Evolutionary conservation across 1,284 basidiomycete species (phyloP), one percentile per base, ranked within the genome.

Genomic region (Puccinia polysora): DNA sequence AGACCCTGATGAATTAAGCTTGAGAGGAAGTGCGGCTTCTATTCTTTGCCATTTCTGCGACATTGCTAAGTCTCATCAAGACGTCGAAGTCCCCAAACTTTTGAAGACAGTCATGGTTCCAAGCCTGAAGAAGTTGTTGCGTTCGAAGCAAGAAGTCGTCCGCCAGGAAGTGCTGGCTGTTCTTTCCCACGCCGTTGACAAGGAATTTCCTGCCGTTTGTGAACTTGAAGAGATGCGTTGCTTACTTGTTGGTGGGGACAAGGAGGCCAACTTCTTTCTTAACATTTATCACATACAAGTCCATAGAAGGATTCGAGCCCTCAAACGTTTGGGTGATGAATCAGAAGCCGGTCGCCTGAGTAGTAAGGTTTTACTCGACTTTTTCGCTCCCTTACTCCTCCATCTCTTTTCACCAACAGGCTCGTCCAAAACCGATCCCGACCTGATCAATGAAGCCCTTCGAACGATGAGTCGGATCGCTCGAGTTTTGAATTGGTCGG

Each of bases 181-280:
- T 15, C 81, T 97, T 73, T 87, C 89, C 0, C 85, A 88, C 75
- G 88, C 89, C 0, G 86, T 94, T 2, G 82, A 84, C 47, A 72
- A 76, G 36, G 85, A 84, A 73, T 91, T 89, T 75, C 81, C 83
- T 1, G 79, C 82, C n/a, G 82, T 91, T 23, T 79, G 81, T 0
- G 80, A 84, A 1, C 81, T 97, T 49, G 85, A 85, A 58, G 92
- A 97, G 78, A 88, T 97, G 86, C 84, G 82, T 6, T 84, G 87
- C 10, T 82, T 98, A 10, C 84, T 97, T n/a, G 90, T 89, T 3
- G 87, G 84, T 18, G 93, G 91, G 0, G 95, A 98, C 77, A 89
- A 91, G 58, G 96, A 98, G 80, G 93, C 91, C 32, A 94, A 89
- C 79, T 95, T 98, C 82, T 97, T 99, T 84, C 88, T 88, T 83